These are phyloP conservation scores for Tetrapisispora pingtungensis DNA, from an alignment of 805 yeast species.

Conservation along the genomic window DNA sequence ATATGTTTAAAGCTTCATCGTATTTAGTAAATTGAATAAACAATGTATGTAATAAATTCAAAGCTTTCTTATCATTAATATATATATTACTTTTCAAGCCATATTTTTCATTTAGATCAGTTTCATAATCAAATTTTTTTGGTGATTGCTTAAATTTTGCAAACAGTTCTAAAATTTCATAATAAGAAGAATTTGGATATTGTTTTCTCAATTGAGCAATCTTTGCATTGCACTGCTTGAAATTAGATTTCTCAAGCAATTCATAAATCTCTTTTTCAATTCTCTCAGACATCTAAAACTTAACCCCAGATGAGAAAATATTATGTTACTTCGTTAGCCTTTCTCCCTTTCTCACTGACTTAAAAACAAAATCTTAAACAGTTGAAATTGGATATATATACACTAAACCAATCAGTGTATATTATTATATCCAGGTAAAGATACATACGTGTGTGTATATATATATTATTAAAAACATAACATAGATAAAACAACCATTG, in stretches of 20 bases:
- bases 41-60: conserved; percentile 38
- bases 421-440: too few species aligned
- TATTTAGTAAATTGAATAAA: conserved; percentile 32
- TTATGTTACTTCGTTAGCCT: too few species aligned
- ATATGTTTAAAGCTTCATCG: conserved; percentile 38
- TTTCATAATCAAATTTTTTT: conserved; percentile 25
- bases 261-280: conserved; percentile 29
- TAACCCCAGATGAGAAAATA: too few species aligned
- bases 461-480: too few species aligned
- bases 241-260: conserved; percentile 46
- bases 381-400: too few species aligned
- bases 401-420: too few species aligned
- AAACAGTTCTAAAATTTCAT: conserved; percentile 30
- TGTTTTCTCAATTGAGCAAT: conserved; percentile 36
- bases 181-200: conserved; percentile 48
- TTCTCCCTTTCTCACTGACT: too few species aligned
- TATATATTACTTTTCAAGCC: conserved; percentile 16
- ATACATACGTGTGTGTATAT: too few species aligned
- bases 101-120: conserved; percentile 19
- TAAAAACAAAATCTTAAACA: too few species aligned
- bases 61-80: conserved; percentile 42
- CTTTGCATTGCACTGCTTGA: conserved; percentile 38
- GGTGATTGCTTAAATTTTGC: conserved; percentile 24
- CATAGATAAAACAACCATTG: too few species aligned
- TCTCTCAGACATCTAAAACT: conserved; percentile 19